Conservation (phyloP, 805 yeast genomes). For the Blastobotrys robertii region DNA sequence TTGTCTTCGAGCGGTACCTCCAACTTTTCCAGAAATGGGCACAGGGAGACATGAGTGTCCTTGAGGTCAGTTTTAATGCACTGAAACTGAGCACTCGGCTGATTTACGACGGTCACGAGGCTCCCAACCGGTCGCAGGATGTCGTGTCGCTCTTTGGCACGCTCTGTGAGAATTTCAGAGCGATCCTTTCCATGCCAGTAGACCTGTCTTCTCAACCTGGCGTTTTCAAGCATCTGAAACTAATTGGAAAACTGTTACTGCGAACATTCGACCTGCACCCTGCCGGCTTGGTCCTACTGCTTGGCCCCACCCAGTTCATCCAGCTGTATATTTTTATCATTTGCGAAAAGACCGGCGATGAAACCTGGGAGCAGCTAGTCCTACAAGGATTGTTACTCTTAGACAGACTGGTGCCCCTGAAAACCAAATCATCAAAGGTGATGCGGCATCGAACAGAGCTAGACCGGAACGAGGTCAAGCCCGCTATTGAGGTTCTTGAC, state of each 20-base stretch:
- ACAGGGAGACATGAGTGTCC: slow-evolving; percentile 6
- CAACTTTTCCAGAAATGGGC: slow-evolving; percentile 54
- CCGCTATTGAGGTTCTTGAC: slow-evolving; percentile 44
- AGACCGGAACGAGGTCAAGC: slow-evolving; percentile 53
- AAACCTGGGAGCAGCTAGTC: slow-evolving; percentile 67
- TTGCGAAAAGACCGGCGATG: slow-evolving; percentile 27
- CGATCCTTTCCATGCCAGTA: background rate
- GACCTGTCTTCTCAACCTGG: no score
- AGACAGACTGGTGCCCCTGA: slow-evolving; percentile 41
- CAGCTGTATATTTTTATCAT: no score
- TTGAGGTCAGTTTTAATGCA: slow-evolving; percentile 46
- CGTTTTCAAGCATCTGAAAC: slow-evolving; percentile 61
- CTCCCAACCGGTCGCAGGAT: no score
- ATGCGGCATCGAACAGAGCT: slow-evolving; percentile 45
- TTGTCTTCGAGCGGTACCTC: slow-evolving; percentile 50
- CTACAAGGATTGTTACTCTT: slow-evolving; percentile 49
- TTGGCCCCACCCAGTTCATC: no score
- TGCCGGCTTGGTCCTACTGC: slow-evolving; percentile 59
- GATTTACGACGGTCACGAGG: slow-evolving; percentile 55
- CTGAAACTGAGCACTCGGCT: slow-evolving; percentile 37
- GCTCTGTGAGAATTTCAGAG: background rate
- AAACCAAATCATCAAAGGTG: slow-evolving; percentile 18
- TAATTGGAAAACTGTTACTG: slow-evolving; percentile 66
- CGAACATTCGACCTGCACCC: slow-evolving; percentile 52
- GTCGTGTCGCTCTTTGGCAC: no score